Conservation (phyloP, 108 stramenopile species). For the Discostella pseudostelligera region DNA sequence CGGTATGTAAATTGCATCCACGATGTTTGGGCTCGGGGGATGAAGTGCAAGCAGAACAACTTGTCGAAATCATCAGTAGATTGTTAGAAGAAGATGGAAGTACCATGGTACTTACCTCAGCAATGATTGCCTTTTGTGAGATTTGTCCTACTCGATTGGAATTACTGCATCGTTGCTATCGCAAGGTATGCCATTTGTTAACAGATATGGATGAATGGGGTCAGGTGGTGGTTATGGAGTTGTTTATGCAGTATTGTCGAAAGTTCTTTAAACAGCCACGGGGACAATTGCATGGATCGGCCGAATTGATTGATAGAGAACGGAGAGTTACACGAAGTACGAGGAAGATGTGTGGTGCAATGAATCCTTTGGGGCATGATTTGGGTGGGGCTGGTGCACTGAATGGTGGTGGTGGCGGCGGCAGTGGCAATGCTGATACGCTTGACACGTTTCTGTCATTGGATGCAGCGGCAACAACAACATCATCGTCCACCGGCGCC, state of each 20-base stretch:
- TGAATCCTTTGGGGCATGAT: background rate
- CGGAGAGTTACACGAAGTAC: conserved; percentile 63
- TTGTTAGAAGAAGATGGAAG: conserved; percentile 77
- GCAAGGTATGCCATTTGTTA: conserved; percentile 95
- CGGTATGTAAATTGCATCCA: conserved; percentile 85
- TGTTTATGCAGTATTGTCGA: conserved; percentile 89
- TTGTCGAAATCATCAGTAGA: conserved; percentile 58
- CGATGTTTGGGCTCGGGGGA: conserved; percentile 54
- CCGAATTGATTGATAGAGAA: conserved; percentile 78
- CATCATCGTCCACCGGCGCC: conserved; percentile 15
- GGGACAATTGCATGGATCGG: conserved; percentile 57
- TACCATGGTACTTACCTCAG: conserved; percentile 95
- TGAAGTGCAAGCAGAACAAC: conserved; percentile 47
- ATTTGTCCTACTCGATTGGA: conserved; percentile 90
- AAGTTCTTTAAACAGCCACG: conserved; percentile 82
- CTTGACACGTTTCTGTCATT: conserved; percentile 13
- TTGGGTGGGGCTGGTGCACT: conserved; percentile 1
- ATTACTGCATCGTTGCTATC: conserved; percentile 88
- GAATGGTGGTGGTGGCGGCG: background rate
- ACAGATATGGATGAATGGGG: conserved; percentile 99
- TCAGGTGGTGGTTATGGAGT: conserved; percentile 86
- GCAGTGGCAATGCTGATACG: too few relatives aligned
- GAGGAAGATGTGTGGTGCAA: conserved; percentile 20
- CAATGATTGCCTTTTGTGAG: conserved; percentile 90
- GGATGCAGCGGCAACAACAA: conserved; percentile 1